phyloP scores from a whole-genome alignment of 768 basidiomycete genomes.

The Termitomyces sp. region DNA sequence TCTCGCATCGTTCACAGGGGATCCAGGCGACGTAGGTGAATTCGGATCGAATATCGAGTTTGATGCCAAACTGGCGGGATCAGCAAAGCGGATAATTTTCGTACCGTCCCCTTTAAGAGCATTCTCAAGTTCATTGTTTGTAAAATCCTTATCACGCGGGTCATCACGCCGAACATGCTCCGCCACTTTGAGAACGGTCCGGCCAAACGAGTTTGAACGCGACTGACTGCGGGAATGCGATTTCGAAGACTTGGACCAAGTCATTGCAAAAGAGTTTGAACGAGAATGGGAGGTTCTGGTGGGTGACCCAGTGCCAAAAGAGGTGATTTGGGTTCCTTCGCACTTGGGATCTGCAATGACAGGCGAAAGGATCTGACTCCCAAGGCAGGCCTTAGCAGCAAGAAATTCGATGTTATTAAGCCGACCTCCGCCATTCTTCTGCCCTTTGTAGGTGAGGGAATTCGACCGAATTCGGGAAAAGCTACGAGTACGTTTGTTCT shows the following conservation, averaged over 20 bases:
- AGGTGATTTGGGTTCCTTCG: constrained; percentile 15
- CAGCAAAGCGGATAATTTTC: constrained; percentile 35
- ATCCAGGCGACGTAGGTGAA: constrained; percentile 22
- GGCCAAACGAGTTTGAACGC: constrained; percentile 38
- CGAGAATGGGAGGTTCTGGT: constrained; percentile 26
- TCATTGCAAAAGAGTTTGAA: constrained; percentile 32
- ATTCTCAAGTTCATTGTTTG: constrained; percentile 28
- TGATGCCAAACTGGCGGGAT: constrained; percentile 28
- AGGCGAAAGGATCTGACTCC: constrained; percentile 55
- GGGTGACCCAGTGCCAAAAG: constrained; percentile 8
- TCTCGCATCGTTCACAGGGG: constrained; percentile 21
- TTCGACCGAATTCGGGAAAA: constrained; percentile 61
- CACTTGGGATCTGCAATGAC: constrained; percentile 20
- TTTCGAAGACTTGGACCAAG: constrained; percentile 28
- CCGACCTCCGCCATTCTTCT: constrained; percentile 19
- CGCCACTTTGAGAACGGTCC: constrained; percentile 34
- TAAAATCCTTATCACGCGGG: constrained; percentile 8
- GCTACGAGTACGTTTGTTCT: constrained; percentile 57
- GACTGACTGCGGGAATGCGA: constrained; percentile 34
- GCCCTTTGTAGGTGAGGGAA: constrained; percentile 39
- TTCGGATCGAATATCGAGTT: neutral
- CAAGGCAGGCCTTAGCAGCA: constrained; percentile 60
- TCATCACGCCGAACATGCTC: constrained; percentile 26
- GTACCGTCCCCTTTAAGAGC: constrained; percentile 35
- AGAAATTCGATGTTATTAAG: constrained; percentile 51